Base-by-base conservation (phyloP, 2,329 filamentous ascomycete genomes). In the Celoporthe dispersa region DNA sequence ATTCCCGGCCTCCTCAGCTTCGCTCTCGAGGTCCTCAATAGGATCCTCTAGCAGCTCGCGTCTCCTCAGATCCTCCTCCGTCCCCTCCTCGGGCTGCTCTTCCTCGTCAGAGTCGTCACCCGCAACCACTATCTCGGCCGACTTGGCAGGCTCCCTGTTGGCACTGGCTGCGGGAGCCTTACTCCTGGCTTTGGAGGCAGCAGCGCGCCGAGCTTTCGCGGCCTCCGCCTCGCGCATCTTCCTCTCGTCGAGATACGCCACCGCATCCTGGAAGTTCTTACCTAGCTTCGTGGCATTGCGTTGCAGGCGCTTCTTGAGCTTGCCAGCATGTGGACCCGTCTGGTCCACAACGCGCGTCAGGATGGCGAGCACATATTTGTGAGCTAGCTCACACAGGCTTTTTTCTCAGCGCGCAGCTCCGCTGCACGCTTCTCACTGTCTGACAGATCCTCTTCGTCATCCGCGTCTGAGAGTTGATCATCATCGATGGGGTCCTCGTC, bases 211-310 rank as follows among this genome's bases (percentile, higher is more conserved):
- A 74, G 79, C 82, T 66, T 81, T 76, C 59, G 73, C 75, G 67
- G 78, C 77, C 76, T 78, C 73, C 69, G 80, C 73, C 66, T 84
- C 83, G 74, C 85, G 84, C 59, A 87, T 79, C 76, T 90, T 90
- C 64, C 86, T 84, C 69, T 91, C 88, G 75, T 97, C 94, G 4
- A 98, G 84, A 78, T 91, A 96, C 11, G 89, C 88, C 5, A 97
- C 83, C 8, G 98, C 89, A 75, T 96, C 94, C 76, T 91, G 93
- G 84, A 93, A 97, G 78, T 96, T 98, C 61, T 88, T 84, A 2
- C 96, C 96, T 3, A 99, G 86, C 77, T 89, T 90, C n/a, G 83
- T 84, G 77, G 91, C 91, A 80, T 99, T 98, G 73, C 93, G 87
- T 75, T 91, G 85, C 31, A 99, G 84, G 28, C 94, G 87, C 75